phyloP scores from a whole-genome alignment of 129 eudicot genomes.

The Logfia minima region DNA sequence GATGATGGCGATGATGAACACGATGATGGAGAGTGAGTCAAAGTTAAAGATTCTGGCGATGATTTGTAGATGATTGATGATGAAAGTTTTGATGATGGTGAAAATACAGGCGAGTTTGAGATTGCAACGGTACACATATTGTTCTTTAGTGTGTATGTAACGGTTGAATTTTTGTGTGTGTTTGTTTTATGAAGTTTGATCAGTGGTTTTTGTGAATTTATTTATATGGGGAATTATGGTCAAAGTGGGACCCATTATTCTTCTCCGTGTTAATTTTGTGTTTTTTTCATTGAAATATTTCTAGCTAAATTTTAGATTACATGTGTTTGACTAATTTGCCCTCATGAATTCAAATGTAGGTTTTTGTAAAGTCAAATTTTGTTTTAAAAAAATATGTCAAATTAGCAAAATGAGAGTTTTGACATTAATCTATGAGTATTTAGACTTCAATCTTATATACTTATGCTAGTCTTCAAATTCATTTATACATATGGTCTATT shows the following conservation, averaged over 20 bases:
- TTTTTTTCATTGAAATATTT: slow-evolving; percentile 15
- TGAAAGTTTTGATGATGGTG: slow-evolving; percentile 46
- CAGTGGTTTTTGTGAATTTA: slow-evolving; percentile 1
- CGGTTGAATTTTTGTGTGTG: slow-evolving; percentile 48
- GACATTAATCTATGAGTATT: no score
- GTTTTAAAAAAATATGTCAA: background rate
- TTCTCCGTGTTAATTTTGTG: slow-evolving; percentile 43
- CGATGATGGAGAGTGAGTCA: slow-evolving; percentile 40
- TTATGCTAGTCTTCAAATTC: no score
- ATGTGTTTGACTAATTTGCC: slow-evolving; percentile 23
- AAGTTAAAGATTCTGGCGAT: slow-evolving; percentile 42
- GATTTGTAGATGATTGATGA: slow-evolving; percentile 44
- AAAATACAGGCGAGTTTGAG: slow-evolving; percentile 68
- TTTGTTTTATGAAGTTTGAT: slow-evolving; percentile 10
- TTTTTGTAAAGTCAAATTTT: no score
- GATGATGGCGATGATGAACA: slow-evolving; percentile 47
- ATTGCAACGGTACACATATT: slow-evolving; percentile 64
- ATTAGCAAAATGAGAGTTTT: background rate
- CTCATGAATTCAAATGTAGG: background rate
- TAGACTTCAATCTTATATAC: background rate
- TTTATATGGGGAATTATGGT: slow-evolving; percentile 27
- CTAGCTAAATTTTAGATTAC: background rate
- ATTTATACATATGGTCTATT: no score
- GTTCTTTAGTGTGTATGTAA: slow-evolving; percentile 29
- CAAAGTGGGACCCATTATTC: slow-evolving; percentile 36